These are phyloP conservation scores for Ogataea hybrid DNA, from an alignment of 1,139 yeast species.

Conservation along the genomic window DNA sequence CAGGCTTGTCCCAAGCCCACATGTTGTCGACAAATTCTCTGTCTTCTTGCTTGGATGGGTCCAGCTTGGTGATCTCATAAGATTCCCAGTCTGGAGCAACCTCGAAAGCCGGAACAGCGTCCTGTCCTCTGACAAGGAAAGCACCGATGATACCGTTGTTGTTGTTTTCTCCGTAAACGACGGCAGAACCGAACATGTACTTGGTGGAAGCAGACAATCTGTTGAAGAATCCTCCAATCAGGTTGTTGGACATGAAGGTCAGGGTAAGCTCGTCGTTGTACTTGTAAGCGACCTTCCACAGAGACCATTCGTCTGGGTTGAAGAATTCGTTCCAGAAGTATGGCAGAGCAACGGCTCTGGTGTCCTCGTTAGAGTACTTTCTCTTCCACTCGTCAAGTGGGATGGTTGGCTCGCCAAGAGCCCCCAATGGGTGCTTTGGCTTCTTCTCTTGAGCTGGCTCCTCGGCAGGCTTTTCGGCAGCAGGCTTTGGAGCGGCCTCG, in stretches of 20 bases:
- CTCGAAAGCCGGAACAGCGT: conserved; percentile 83
- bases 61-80: too few species aligned
- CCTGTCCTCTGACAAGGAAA: conserved; percentile 95
- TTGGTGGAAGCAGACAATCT: conserved; percentile 90
- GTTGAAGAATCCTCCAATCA: conserved; percentile 97
- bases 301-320: conserved; percentile 91
- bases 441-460: conserved; percentile 49
- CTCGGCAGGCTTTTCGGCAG: conserved; percentile 40
- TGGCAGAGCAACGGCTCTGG: conserved; percentile 92
- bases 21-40: too few species aligned
- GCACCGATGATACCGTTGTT: conserved; percentile 97
- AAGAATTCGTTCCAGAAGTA: conserved; percentile 95
- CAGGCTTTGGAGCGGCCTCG: conserved; percentile 46
- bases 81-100: too few species aligned
- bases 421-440: conserved; percentile 90
- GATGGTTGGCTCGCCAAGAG: conserved; percentile 68
- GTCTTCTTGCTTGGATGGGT: too few species aligned
- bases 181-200: conserved; percentile 90
- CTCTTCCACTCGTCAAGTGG: conserved; percentile 96
- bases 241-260: conserved; percentile 98
- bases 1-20: too few species aligned
- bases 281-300: conserved; percentile 95
- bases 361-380: conserved; percentile 94
- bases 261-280: conserved; percentile 96
- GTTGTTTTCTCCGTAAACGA: conserved; percentile 98